These are phyloP conservation scores for Guillardia theta DNA, from an alignment of 78 protist species.

Conservation along the genomic window DNA sequence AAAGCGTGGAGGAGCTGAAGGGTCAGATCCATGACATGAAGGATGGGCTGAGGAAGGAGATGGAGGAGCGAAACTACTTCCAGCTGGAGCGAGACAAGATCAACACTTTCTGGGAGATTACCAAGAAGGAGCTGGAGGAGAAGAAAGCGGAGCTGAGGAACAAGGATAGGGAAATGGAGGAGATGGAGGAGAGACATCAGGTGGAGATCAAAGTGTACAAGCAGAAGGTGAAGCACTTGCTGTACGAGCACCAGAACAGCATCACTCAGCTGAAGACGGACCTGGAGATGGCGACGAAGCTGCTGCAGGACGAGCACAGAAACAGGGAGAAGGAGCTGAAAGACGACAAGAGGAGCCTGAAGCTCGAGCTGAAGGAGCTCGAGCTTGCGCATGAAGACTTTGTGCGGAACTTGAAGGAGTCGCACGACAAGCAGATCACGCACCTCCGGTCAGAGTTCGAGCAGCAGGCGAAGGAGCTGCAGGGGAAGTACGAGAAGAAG, in stretches of 20 bases:
- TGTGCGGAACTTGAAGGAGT: not conserved
- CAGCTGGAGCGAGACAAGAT: constrained; percentile 83
- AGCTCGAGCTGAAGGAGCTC: constrained; percentile 59
- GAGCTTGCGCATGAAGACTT: constrained; percentile 65
- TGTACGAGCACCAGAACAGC: constrained; percentile 79
- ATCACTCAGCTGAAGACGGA: constrained; percentile 63
- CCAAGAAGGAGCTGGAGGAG: constrained; percentile 71
- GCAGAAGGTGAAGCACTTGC: constrained; percentile 80
- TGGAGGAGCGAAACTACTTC: constrained; percentile 74
- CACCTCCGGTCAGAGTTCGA: constrained; percentile 55
- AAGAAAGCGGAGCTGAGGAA: constrained; percentile 71
- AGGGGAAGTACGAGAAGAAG: constrained; percentile 60
- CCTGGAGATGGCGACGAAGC: constrained; percentile 52
- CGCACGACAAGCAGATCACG: constrained; percentile 57
- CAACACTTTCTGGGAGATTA: constrained; percentile 76
- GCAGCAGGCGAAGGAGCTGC: constrained; percentile 53
- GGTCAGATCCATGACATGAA: not conserved
- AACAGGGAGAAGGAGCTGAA: constrained; percentile 41
- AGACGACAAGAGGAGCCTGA: constrained; percentile 39
- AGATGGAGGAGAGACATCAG: constrained; percentile 76
- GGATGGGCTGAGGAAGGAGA: constrained; percentile 51
- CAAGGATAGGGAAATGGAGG: constrained; percentile 79
- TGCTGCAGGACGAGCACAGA: constrained; percentile 45
- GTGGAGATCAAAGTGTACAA: constrained; percentile 78
- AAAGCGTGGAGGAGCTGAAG: constrained; percentile 10